Evolutionary conservation across 345 rosid species (phyloP).

Genomic region (Nephelium lappaceum): DNA sequence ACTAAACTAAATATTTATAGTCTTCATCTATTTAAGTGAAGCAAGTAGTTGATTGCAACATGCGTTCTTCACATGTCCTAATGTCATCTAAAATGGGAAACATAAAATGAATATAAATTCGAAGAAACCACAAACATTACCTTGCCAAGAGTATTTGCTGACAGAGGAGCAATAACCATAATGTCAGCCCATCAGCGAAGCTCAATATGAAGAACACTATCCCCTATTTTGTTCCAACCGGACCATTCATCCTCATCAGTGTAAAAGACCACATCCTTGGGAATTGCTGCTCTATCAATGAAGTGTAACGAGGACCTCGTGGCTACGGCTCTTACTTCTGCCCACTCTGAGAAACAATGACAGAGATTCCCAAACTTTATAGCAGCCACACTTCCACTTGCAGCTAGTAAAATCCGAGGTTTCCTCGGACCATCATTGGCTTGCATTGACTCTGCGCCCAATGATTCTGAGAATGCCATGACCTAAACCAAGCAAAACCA

Average conservation of each 20-base stretch:
- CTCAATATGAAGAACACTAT: constrained; percentile 87
- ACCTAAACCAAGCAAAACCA: constrained; percentile 9
- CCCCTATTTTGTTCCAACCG: constrained; percentile 85
- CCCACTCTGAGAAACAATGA: constrained; percentile 85
- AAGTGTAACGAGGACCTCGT: constrained; percentile 79
- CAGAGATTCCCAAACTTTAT: constrained; percentile 86
- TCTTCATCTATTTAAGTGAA: neutral
- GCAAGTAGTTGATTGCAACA: neutral
- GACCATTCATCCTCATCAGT: constrained; percentile 95
- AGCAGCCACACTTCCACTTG: constrained; percentile 94
- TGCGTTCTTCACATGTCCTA: neutral
- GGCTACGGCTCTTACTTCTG: constrained; percentile 85
- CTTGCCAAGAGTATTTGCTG: constrained; percentile 95
- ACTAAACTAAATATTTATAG: neutral
- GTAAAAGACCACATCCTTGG: constrained; percentile 66
- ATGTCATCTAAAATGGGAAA: neutral
- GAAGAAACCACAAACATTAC: constrained; percentile 29
- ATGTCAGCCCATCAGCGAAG: constrained; percentile 95
- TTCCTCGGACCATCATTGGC: constrained; percentile 41
- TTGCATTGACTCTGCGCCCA: constrained; percentile 34
- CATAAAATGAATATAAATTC: neutral
- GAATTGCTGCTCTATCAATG: constrained; percentile 68
- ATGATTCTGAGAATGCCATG: constrained; percentile 30
- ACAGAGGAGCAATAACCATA: constrained; percentile 86
- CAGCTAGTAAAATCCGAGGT: constrained; percentile 75